Percentiles rank a stretch among this genome's conserved stretches.
Evolutionary conservation across 1,284 basidiomycete species (phyloP).

Genomic region (Melampsora larici-populina): DNA sequence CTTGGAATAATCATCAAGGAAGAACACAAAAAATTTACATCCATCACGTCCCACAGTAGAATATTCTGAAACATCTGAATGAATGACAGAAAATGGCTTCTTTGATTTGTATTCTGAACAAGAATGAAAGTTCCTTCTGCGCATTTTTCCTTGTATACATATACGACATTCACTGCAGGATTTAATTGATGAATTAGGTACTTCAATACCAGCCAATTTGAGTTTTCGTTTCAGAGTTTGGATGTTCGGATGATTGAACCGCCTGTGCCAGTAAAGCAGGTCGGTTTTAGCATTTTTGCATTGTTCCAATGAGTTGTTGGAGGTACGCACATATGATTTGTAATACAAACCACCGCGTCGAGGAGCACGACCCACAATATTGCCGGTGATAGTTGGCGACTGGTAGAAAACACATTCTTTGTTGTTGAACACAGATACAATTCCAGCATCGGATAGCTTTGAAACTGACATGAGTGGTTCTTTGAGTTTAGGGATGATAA

Average conservation of each 20-base stretch:
- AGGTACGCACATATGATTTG: neutral
- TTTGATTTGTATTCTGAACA: neutral
- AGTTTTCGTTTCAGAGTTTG: neutral
- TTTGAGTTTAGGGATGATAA: slow-evolving; percentile 4
- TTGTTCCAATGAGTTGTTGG: neutral
- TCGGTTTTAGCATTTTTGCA: neutral
- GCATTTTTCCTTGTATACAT: slow-evolving; percentile 8
- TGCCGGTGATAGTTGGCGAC: neutral
- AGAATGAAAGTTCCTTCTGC: neutral
- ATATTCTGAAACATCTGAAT: neutral
- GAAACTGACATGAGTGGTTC: slow-evolving; percentile 25
- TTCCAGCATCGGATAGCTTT: neutral
- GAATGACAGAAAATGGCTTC: neutral
- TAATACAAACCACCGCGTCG: slow-evolving; percentile 5
- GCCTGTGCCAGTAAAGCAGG: neutral
- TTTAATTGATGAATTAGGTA: neutral
- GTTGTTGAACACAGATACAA: slow-evolving; percentile 1
- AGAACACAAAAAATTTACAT: slow-evolving; percentile 50
- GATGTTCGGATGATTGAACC: neutral
- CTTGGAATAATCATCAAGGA: slow-evolving; percentile 48
- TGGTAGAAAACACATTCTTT: neutral
- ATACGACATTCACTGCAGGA: neutral
- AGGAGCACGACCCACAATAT: neutral
- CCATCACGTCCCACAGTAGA: slow-evolving; percentile 38
- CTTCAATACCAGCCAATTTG: neutral